Evolutionary conservation across 345 rosid species (phyloP).

Genomic region (Salix brachista): DNA sequence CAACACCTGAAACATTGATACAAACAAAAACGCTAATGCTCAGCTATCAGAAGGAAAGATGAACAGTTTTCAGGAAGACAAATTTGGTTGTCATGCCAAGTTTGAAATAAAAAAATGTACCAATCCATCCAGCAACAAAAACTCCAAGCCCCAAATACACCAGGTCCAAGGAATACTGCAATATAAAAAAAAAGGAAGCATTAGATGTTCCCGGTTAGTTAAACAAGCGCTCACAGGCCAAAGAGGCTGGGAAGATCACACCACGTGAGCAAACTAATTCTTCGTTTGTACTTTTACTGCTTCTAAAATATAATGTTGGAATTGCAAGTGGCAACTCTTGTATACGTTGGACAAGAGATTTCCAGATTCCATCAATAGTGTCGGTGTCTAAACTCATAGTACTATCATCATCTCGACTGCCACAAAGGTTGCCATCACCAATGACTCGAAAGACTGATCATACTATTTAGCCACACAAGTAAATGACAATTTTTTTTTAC

Average conservation of each 20-base stretch:
- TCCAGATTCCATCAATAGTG: too few relatives aligned
- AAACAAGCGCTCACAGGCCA: neutral
- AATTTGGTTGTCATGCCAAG: neutral
- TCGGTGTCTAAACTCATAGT: too few relatives aligned
- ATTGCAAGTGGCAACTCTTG: too few relatives aligned
- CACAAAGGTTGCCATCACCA: too few relatives aligned
- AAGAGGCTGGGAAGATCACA: neutral
- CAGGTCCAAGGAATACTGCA: constrained; percentile 64
- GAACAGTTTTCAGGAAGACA: neutral
- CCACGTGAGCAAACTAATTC: neutral
- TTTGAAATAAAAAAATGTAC: constrained; percentile 28
- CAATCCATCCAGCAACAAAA: constrained; percentile 66
- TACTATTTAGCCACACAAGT: too few relatives aligned
- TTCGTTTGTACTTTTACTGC: too few relatives aligned
- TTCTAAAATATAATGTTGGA: too few relatives aligned
- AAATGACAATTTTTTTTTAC: constrained; percentile 15
- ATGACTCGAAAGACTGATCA: too few relatives aligned
- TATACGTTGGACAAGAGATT: too few relatives aligned
- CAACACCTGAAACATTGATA: constrained; percentile 43
- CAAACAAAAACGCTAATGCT: neutral
- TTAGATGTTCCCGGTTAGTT: neutral
- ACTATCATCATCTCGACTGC: too few relatives aligned
- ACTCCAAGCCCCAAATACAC: constrained; percentile 58
- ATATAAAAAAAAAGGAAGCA: neutral
- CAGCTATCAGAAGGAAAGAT: neutral